Conservation (phyloP, 768 basidiomycete species). For the Royoungia palumana region DNA sequence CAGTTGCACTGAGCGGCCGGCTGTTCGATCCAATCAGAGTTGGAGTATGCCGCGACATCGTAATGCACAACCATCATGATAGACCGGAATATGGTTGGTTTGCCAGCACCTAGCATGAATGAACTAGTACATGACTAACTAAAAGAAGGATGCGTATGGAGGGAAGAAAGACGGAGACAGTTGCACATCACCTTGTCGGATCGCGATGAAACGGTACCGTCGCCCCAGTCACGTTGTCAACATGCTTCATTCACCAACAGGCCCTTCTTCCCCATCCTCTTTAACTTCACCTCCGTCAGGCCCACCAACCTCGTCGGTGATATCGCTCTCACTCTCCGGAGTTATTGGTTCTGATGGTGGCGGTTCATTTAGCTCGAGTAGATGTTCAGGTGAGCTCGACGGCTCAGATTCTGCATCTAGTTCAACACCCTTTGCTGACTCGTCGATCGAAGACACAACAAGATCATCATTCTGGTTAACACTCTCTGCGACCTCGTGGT, state of each 20-base stretch:
- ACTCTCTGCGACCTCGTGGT: constrained; percentile 1
- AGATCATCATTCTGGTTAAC: constrained; percentile 7
- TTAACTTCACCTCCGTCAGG: constrained; percentile 19
- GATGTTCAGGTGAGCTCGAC: constrained; percentile 1
- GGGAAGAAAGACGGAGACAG: constrained; percentile 16
- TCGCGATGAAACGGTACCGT: constrained; percentile 23
- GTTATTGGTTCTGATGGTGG: constrained; percentile 32
- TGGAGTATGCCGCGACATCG: too few species aligned
- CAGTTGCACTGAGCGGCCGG: too few species aligned
- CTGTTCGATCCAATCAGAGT: too few species aligned
- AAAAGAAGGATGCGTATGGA: neutral
- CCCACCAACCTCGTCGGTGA: constrained; percentile 29
- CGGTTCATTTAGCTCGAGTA: constrained; percentile 29
- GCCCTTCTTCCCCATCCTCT: constrained; percentile 15
- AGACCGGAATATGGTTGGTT: neutral
- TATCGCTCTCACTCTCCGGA: constrained; percentile 34
- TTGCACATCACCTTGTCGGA: neutral
- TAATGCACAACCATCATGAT: constrained; percentile 1
- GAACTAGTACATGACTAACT: neutral
- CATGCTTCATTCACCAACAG: constrained; percentile 4
- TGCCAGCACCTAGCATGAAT: constrained; percentile 1
- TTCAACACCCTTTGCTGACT: neutral
- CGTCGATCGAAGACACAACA: neutral
- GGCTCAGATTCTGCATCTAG: constrained; percentile 7
- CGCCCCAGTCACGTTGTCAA: neutral